Base-by-base conservation (phyloP, 164 flowering plant species). In the Litsea cubeba region DNA sequence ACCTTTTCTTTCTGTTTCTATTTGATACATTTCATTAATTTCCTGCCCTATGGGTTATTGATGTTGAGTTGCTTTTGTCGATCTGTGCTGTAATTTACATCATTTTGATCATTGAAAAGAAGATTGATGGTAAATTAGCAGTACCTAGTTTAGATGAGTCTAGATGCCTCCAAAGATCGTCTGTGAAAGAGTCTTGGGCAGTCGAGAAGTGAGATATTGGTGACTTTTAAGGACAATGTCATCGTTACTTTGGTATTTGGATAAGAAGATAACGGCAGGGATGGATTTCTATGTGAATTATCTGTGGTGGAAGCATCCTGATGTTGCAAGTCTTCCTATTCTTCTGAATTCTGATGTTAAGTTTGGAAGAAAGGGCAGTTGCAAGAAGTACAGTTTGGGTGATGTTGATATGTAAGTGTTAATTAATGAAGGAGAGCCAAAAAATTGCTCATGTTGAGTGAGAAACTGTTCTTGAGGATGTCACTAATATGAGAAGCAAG, bases 211-310 rank as follows among this genome's bases (percentile, higher is more conserved):
- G 46, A 40, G 46, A 40, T 40, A 40, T 40, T 7, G 46, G 51
- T 8, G 46, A 74, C 74, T 8, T 2, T 76, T 76, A n/a, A 63
- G 26, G 64, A 26, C 35, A 23, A 5, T 20, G 7, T 74, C 74
- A 3, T 4, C 2, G 5, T 46, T 35, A 46, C 0, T 75, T 7
- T 0, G 50, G 10, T 60, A 30, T 17, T 76, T 74, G 15, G 70
- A 25, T 50, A 17, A 65, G 50, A 65, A 64, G 62, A 35, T 75
- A 57, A 46, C 8, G 72, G 46, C 10, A 14, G 68, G 12, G 24
- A 49, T 70, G 73, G 63, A 63, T 18, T 75, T 70, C 69, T 75
- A 17, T 50, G 50, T 28, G 76, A 65, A 51, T 25, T 20, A n/a
- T 18, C 70, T 67, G 50, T 50, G 12, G 3, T 58, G 46, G 63